phyloP scores from a whole-genome alignment of 179 eudicot species.

The Silene noctiflora region DNA sequence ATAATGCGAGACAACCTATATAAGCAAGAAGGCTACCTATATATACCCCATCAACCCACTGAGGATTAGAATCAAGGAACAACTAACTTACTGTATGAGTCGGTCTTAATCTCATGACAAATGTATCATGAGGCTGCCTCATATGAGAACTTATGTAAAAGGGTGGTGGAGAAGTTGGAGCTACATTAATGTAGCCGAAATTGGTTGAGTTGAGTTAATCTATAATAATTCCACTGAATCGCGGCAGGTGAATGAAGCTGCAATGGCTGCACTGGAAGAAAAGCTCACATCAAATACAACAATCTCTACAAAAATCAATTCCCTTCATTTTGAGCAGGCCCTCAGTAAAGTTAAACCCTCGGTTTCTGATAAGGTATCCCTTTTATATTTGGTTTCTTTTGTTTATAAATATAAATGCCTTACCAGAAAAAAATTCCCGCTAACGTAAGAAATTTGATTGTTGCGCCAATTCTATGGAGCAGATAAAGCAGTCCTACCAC shows the following conservation, averaged over 20 bases:
- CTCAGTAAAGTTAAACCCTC: slow-evolving; percentile 59
- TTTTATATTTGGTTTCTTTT: background rate
- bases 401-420: background rate
- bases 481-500: slow-evolving; percentile 49
- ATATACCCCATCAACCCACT: no score
- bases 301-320: slow-evolving; percentile 39
- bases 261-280: slow-evolving; percentile 60
- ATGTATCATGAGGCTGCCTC: no score
- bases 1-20: no score
- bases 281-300: slow-evolving; percentile 19
- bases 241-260: slow-evolving; percentile 69
- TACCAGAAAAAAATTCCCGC: background rate
- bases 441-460: background rate
- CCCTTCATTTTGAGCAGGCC: slow-evolving; percentile 59
- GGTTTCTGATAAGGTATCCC: slow-evolving; percentile 62
- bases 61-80: no score
- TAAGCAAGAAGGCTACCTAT: no score
- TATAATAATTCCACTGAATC: background rate
- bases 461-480: slow-evolving; percentile 19
- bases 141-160: no score
- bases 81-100: no score
- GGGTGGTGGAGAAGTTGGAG: background rate
- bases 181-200: background rate
- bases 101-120: no score
- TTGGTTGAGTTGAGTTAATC: background rate